Conservation (phyloP, 441 rosid species). For the Erodium trifolium region DNA sequence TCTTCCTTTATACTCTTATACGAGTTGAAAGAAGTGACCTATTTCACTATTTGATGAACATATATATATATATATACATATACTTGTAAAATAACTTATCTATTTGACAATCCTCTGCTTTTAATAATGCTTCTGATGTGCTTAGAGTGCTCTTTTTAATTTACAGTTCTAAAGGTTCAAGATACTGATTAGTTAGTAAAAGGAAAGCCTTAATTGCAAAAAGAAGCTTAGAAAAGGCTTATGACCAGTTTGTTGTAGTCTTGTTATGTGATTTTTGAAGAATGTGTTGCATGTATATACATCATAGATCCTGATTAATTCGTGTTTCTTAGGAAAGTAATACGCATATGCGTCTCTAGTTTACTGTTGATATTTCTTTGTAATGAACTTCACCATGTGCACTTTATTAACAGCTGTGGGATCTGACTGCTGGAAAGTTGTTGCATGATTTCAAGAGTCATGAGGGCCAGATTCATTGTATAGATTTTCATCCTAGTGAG, state of each 20-base stretch:
- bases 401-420: constrained; percentile 66
- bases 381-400: constrained; percentile 11
- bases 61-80: too few relatives aligned
- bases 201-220: not conserved
- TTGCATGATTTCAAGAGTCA: constrained; percentile 90
- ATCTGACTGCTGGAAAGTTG: constrained; percentile 98
- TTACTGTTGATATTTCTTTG: constrained; percentile 6
- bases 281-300: not conserved
- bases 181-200: not conserved
- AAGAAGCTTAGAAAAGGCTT: not conserved
- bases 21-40: not conserved
- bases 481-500: constrained; percentile 97
- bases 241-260: not conserved
- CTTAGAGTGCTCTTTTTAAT: too few relatives aligned
- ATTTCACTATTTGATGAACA: not conserved
- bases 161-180: too few relatives aligned
- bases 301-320: not conserved
- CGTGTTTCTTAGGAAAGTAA: not conserved
- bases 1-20: not conserved
- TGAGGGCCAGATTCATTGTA: constrained; percentile 87
- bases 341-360: not conserved
- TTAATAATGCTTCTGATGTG: not conserved
- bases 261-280: not conserved
- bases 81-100: not conserved
- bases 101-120: not conserved